Conservation (phyloP, 1,284 basidiomycete species). For the Cryptococcus hybrid region DNA sequence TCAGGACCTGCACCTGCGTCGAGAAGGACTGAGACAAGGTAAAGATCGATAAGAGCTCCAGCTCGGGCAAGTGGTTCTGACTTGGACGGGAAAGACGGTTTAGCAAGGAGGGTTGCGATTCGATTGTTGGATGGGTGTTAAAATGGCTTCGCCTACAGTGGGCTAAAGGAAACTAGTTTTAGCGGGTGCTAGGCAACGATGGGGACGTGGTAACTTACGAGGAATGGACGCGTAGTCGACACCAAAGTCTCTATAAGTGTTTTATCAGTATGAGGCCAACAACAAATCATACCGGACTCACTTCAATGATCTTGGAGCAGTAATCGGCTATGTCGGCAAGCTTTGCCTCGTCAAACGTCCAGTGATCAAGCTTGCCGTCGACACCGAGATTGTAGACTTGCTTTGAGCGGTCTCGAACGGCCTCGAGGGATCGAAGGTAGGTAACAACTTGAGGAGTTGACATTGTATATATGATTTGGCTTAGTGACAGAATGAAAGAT, state of each 20-base stretch:
- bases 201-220: constrained; percentile 20
- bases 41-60: constrained; percentile 79
- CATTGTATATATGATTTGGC: not conserved
- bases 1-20: constrained; percentile 87
- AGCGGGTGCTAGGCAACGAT: not conserved
- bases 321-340: constrained; percentile 72
- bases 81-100: constrained; percentile 16
- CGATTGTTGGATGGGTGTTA: constrained; percentile 59
- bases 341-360: constrained; percentile 75
- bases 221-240: constrained; percentile 35
- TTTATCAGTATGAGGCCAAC: not conserved
- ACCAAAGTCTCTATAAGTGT: constrained; percentile 69
- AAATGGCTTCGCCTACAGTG: constrained; percentile 92
- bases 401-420: constrained; percentile 79
- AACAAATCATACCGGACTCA: constrained; percentile 20
- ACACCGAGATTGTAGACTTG: constrained; percentile 75
- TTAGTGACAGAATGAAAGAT: too few species aligned
- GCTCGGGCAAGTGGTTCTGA: constrained; percentile 59
- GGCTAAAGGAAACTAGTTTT: constrained; percentile 43
- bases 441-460: constrained; percentile 27
- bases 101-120: constrained; percentile 52
- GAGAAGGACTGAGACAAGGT: constrained; percentile 87
- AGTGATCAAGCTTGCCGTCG: constrained; percentile 73
- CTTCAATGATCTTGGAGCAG: constrained; percentile 78
- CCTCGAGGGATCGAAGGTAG: constrained; percentile 81